A percentile compares a stretch with the other conserved stretches of the same genome.
These are phyloP conservation scores for Colletotrichum cordylinicola DNA, from an alignment of 2,329 filamentous ascomycete species.

Conservation along the genomic window DNA sequence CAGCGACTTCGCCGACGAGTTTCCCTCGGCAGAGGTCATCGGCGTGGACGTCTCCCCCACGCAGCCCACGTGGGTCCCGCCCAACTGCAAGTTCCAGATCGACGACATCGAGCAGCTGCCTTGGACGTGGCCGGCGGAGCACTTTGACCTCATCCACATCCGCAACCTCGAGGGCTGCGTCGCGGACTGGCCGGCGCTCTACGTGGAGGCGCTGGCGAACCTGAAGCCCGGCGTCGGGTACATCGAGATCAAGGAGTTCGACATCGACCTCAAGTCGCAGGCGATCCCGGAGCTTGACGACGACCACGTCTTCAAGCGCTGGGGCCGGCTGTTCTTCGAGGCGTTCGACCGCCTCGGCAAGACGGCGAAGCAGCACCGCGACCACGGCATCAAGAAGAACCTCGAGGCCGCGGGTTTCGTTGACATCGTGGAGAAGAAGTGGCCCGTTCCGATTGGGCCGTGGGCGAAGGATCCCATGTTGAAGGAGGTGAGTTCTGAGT, in stretches of 20 bases:
- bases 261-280: slow-evolving; percentile 25
- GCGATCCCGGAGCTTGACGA: slow-evolving; percentile 17
- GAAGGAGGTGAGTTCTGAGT: not conserved
- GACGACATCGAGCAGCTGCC: slow-evolving; percentile 62
- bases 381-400: slow-evolving; percentile 21
- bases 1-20: slow-evolving; percentile 54
- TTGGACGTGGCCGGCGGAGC: slow-evolving; percentile 49
- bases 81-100: slow-evolving; percentile 69
- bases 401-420: slow-evolving; percentile 31
- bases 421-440: slow-evolving; percentile 16
- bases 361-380: slow-evolving; percentile 30
- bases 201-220: slow-evolving; percentile 47
- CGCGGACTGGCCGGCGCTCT: slow-evolving; percentile 46
- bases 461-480: slow-evolving; percentile 19
- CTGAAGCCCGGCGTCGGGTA: slow-evolving; percentile 47
- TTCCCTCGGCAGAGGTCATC: slow-evolving; percentile 46
- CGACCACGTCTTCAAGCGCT: slow-evolving; percentile 16
- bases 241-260: slow-evolving; percentile 26
- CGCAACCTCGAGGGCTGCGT: slow-evolving; percentile 60
- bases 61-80: slow-evolving; percentile 61
- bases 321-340: slow-evolving; percentile 31
- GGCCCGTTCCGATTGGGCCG: slow-evolving; percentile 16
- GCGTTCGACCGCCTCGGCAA: slow-evolving; percentile 34
- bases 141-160: slow-evolving; percentile 66
- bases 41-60: slow-evolving; percentile 63